phyloP scores from a whole-genome alignment of 1,139 yeast genomes.

The Kodamaea derodonti region DNA sequence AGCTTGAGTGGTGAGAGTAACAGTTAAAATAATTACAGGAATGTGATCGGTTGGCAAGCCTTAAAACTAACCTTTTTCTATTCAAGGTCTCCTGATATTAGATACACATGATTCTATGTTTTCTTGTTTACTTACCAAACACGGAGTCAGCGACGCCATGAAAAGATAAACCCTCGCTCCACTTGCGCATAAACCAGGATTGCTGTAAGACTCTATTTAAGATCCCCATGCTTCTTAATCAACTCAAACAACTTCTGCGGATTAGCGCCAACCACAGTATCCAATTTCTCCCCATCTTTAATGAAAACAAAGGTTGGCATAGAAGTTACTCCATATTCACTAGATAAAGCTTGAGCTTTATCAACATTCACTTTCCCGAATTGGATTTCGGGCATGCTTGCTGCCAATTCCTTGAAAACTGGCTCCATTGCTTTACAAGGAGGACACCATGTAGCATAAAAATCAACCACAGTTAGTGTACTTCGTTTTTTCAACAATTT shows the following conservation, averaged over 20 bases:
- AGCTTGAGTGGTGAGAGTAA: no score
- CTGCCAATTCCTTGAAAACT: constrained; percentile 30
- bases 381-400: constrained; percentile 34
- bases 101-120: no score
- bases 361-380: constrained; percentile 40
- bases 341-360: constrained; percentile 27
- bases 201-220: no score
- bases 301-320: constrained; percentile 35
- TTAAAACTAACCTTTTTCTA: no score
- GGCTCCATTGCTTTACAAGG: constrained; percentile 46
- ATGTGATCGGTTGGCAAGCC: no score
- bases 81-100: no score
- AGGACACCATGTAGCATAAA: constrained; percentile 47
- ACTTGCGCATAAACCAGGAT: no score
- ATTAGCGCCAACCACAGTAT: constrained; percentile 31
- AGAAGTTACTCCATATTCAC: constrained; percentile 28
- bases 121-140: no score
- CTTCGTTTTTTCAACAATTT: constrained; percentile 16
- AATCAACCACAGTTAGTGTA: constrained; percentile 36
- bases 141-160: no score
- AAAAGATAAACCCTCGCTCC: no score
- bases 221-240: constrained; percentile 21
- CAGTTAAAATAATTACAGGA: no score
- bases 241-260: constrained; percentile 24
- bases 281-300: constrained; percentile 32